Base-by-base conservation (phyloP, 1,284 basidiomycete species). In the Boletus mariae region DNA sequence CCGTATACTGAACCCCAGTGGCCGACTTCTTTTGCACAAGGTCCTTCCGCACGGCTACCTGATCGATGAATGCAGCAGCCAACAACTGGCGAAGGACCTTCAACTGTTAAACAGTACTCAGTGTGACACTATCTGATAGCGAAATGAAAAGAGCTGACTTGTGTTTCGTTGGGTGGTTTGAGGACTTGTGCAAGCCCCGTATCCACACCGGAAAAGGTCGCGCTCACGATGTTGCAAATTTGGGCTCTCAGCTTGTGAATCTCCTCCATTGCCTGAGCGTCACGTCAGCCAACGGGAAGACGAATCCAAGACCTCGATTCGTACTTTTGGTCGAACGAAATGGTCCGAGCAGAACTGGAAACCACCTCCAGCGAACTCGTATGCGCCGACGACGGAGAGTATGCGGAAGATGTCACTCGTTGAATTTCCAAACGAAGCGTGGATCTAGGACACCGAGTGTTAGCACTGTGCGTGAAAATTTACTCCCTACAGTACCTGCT, bases 181-280 rank as follows among this genome's bases (percentile, higher is more conserved):
- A 94, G 73, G 53, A 84, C 82, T 4, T 77, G 75, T 4, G 74
- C 69, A 59, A 90, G 85, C 11, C 80, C 79, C 1, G 80, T 74
- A 53, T 85, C 78, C 7, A 79, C 70, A 5, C 77, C 79, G 1
- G 85, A 79, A 61, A 90, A 91, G 63, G 87, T 84, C 25, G 79
- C 73, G 52, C 81, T 78, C 1, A 94, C 89, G 49, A 97, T 94
- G 59, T 78, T 84, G 62, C 82, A 91, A 54, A 98, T 89, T 65
- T 98, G 97, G 0, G 84, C 80, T 38, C 95, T 85, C n/a, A 99
- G 79, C 70, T 99, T 98, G 71, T 96, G 95, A 41, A 98, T 97
- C 74, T 99, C 97, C 72, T 98, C 92, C 95, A 99, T 99, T 0
- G 94, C 92, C 92, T 96, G 41, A 17, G 10, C 25, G 34, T 13